Percentiles rank a stretch among this genome's conserved stretches.
Evolutionary conservation across 1,284 basidiomycete genomes (phyloP).

Genomic region (Papiliotrema nemorosa): DNA sequence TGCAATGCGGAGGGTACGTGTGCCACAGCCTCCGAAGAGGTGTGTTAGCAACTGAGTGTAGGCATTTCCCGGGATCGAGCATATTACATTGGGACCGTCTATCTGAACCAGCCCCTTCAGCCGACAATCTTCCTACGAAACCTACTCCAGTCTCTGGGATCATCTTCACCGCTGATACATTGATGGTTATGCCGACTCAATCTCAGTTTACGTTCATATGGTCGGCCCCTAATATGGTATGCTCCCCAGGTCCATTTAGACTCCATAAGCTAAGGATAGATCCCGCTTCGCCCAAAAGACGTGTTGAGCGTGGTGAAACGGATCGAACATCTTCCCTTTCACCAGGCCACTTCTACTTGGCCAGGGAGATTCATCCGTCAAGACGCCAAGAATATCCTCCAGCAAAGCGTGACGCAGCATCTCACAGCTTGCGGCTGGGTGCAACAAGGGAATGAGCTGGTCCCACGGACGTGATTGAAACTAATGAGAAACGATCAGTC

Average conservation of each 20-base stretch:
- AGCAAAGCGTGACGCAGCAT: conserved; percentile 30
- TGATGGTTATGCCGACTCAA: conserved; percentile 45
- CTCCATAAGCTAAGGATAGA: too few species aligned
- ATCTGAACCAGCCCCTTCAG: conserved; percentile 26
- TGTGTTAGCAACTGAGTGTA: conserved; percentile 5
- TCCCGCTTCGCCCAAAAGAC: conserved; percentile 39
- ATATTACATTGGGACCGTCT: conserved; percentile 46
- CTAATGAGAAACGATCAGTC: too few species aligned
- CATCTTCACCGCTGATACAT: conserved; percentile 42
- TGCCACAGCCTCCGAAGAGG: not conserved
- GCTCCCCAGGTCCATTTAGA: conserved; percentile 7
- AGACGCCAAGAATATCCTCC: conserved; percentile 32
- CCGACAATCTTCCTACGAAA: conserved; percentile 22
- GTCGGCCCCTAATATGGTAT: conserved; percentile 47
- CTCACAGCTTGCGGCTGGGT: conserved; percentile 38
- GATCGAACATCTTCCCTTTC: conserved; percentile 26
- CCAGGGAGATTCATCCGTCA: conserved; percentile 35
- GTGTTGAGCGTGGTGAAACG: conserved; percentile 25
- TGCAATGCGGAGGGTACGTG: conserved; percentile 48
- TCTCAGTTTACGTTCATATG: conserved; percentile 45
- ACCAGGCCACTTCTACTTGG: conserved; percentile 43
- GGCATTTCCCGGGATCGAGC: conserved; percentile 46
- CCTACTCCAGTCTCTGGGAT: conserved; percentile 32
- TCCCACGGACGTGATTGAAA: not conserved
- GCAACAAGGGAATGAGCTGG: conserved; percentile 11